Evolutionary conservation across 1,284 basidiomycete genomes (phyloP), one percentile per base, ranked within the genome.

Genomic region (Trametes versicolor): DNA sequence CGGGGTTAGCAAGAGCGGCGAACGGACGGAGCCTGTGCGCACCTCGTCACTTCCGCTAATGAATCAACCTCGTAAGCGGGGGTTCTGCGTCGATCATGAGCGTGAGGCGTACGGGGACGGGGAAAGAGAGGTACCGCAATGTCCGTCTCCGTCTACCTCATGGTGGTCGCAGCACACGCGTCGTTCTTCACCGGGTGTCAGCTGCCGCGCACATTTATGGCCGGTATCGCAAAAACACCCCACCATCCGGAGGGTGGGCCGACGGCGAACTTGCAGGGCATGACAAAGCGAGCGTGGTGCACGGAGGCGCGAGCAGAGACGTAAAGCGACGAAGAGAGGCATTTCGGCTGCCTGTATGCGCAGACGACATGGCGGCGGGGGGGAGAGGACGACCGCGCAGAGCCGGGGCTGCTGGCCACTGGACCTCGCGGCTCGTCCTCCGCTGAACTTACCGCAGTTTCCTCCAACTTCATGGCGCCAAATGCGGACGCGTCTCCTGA

Each of bases 391-490:
- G 47, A 36, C 6, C 34, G 34, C 7, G 34, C 7, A 36, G 34
- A 48, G 43, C n/a, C 12, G 43, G 43, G 19, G 43, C 13, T 32
- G 29, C 29, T 32, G 43, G 43, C 21, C 7, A 21, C n/a, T 45
- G 17, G 43, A 21, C 13, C 43, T 45, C 43, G 45, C 19, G 21
- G 43, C 10, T 1, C 23, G 23, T 8, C 41, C 12, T 10, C 9
- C 23, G 48, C 3, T n/a, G 53, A 55, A 55, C 53, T 25, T 55
- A 55, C 37, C 53, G 53, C 53, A 55, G 53, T 25, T 36, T 4
- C 37, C 21, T 45, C 41, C 27, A 27, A 36, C 21, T 19, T 21
- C 21, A 47, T 25, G n/a, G 37, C 36, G 32, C 10, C 43, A 41
- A 9, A 55, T 55, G 25, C 25, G 25, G 48, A 19, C 29, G 27